Conservation (phyloP, 306 rosid genomes). For the Quercus cerris region DNA sequence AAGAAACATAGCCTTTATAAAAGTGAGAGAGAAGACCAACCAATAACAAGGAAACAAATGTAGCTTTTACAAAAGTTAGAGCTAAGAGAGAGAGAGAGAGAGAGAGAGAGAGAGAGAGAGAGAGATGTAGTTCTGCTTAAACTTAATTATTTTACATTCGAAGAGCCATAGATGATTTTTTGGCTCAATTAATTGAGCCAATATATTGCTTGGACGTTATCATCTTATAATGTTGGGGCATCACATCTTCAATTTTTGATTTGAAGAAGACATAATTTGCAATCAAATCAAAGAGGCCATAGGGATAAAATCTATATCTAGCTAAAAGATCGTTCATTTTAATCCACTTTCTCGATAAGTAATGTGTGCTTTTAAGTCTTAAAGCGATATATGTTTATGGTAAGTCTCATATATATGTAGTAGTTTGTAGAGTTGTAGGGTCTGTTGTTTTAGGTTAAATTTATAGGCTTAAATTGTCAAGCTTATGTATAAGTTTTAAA, state of each 20-base stretch:
- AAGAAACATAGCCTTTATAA: slow-evolving; percentile 9
- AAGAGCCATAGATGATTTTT: not conserved
- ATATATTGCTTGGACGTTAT: not conserved
- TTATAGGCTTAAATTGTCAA: no score
- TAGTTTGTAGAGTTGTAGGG: no score
- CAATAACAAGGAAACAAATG: not conserved
- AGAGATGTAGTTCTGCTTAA: not conserved
- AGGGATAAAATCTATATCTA: not conserved
- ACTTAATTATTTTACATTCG: not conserved
- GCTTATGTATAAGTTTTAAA: no score
- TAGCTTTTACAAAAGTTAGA: slow-evolving; percentile 5
- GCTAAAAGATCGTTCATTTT: not conserved
- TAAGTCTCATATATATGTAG: no score
- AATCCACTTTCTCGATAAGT: not conserved
- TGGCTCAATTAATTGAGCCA: not conserved
- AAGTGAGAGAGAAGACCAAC: slow-evolving; percentile 16
- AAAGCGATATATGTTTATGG: no score
- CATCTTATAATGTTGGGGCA: not conserved
- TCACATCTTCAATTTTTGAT: not conserved
- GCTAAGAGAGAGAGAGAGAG: not conserved
- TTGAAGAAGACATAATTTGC: not conserved
- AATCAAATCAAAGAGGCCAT: not conserved
- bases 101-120: not conserved
- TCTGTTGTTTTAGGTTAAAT: no score
- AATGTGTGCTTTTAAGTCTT: not conserved